Conservation (phyloP, 495 filamentous ascomycete genomes). For the Hypoxylon fragiforme region DNA sequence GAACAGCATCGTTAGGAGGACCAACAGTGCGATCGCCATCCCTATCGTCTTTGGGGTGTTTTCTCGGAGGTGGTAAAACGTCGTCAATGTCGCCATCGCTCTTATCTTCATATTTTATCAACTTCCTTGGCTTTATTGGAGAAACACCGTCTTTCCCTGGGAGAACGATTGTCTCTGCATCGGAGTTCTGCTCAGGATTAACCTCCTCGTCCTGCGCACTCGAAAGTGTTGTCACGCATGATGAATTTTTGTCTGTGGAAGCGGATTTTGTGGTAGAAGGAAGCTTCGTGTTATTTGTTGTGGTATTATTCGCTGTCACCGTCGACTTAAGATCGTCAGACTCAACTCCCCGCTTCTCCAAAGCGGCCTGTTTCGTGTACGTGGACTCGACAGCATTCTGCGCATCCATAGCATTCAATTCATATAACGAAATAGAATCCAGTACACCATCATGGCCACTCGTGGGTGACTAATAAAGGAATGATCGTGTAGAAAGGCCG, state of each 20-base stretch:
- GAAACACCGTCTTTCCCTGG: conserved; percentile 72
- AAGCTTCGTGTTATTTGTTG: conserved; percentile 29
- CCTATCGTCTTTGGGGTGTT: conserved; percentile 39
- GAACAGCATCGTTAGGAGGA: conserved; percentile 34
- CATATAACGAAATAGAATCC: conserved; percentile 45
- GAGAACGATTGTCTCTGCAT: conserved; percentile 80
- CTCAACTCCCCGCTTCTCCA: conserved; percentile 51
- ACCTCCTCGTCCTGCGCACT: conserved; percentile 46
- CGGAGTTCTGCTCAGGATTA: conserved; percentile 64
- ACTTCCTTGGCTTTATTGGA: conserved; percentile 68
- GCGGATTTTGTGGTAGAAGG: conserved; percentile 12
- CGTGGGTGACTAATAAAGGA: conserved; percentile 37
- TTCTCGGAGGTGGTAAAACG: conserved; percentile 38
- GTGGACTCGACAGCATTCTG: conserved; percentile 62
- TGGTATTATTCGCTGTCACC: conserved; percentile 37
- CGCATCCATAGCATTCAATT: conserved; percentile 64
- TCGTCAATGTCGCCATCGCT: conserved; percentile 54
- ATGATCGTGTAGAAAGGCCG: conserved; percentile 13
- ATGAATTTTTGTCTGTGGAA: conserved; percentile 20
- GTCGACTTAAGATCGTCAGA: conserved; percentile 44
- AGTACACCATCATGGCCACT: conserved; percentile 59
- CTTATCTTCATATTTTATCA: conserved; percentile 71
- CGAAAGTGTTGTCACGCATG: conserved; percentile 13
- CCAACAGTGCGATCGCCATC: conserved; percentile 39
- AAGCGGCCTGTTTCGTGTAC: conserved; percentile 57